Base-by-base conservation (phyloP, 208 protist species). In the Histomonas meleagridis region DNA sequence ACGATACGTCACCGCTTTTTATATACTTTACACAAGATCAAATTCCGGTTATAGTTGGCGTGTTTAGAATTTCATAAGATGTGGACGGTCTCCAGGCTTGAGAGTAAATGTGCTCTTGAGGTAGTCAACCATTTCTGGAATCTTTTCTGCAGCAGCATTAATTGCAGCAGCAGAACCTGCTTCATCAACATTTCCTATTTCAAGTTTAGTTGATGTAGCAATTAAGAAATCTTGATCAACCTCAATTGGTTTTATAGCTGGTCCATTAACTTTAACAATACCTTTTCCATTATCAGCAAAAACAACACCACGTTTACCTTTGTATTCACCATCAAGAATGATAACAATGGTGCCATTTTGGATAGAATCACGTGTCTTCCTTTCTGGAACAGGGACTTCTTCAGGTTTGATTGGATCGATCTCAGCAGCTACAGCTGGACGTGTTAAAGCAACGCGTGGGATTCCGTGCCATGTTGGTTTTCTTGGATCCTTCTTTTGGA, bases 21-120 rank as follows among this genome's bases (percentile, higher is more conserved):
- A n/a, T n/a, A n/a, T n/a, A n/a, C n/a, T n/a, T n/a, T n/a, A n/a
- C n/a, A n/a, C n/a, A n/a, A n/a, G n/a, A n/a, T n/a, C n/a, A n/a
- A n/a, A n/a, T n/a, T n/a, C n/a, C n/a, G n/a, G n/a, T n/a, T n/a
- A n/a, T n/a, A n/a, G n/a, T n/a, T n/a, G n/a, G n/a, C n/a, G n/a
- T 51, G 18, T 79, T 79, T 79, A 79, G 70, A 79, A 79, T 40
- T 79, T 79, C 70, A 79, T 79, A 18, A 79, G 49, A 43, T 79
- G 70, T 5, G 40, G n/a, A 18, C 70, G 70, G 40, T 79, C 70
- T 32, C 70, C 70, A 18, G n/a, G n/a, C 40, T 49, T 79, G 70
- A 79, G n/a, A 28, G 38, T 79, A 35, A 79, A 79, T 79, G 70
- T 32, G 23, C 40, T 51, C 38, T 49, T 79, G 40, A 79, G 70